phyloP scores from a whole-genome alignment of 306 rosid genomes.

The Pachyrhizus erosus region DNA sequence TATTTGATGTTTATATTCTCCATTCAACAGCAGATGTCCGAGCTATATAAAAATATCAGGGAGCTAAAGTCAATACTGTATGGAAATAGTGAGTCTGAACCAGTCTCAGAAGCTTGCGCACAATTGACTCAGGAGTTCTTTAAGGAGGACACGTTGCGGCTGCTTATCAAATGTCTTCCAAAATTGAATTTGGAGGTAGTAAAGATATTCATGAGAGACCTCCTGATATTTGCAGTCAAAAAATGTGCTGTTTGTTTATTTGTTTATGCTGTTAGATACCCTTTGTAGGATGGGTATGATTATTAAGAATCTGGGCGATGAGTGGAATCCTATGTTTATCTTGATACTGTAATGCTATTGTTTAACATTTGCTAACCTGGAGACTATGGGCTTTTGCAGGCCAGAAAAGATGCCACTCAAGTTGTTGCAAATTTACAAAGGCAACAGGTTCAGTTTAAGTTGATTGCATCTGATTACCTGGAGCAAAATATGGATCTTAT shows the following conservation, averaged over 20 bases:
- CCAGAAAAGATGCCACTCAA: slow-evolving; percentile 97
- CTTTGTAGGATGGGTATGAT: background rate
- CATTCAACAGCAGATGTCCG: slow-evolving; percentile 65
- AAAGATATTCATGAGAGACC: slow-evolving; percentile 16
- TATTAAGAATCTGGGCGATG: slow-evolving; percentile 13
- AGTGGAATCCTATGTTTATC: slow-evolving; percentile 28
- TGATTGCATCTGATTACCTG: slow-evolving; percentile 98
- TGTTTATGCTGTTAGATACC: background rate
- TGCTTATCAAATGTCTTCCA: slow-evolving; percentile 78
- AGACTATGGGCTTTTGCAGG: slow-evolving; percentile 56
- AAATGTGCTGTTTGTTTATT: slow-evolving; percentile 5
- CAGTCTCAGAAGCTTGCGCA: slow-evolving; percentile 90
- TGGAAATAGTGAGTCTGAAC: slow-evolving; percentile 96
- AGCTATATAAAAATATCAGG: slow-evolving; percentile 76
- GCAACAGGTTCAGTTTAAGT: slow-evolving; percentile 88
- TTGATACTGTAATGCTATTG: slow-evolving; percentile 15
- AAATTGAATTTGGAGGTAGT: slow-evolving; percentile 94
- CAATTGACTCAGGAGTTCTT: slow-evolving; percentile 94
- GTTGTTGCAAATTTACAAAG: slow-evolving; percentile 98
- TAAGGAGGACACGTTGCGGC: slow-evolving; percentile 77
- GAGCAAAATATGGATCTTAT: slow-evolving; percentile 82
- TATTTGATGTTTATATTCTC: slow-evolving; percentile 42
- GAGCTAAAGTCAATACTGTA: slow-evolving; percentile 90
- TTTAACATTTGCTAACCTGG: slow-evolving; percentile 37
- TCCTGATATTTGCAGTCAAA: slow-evolving; percentile 9